Conservation (phyloP, 495 filamentous ascomycete species). For the Aspergillus coremiiformis region DNA sequence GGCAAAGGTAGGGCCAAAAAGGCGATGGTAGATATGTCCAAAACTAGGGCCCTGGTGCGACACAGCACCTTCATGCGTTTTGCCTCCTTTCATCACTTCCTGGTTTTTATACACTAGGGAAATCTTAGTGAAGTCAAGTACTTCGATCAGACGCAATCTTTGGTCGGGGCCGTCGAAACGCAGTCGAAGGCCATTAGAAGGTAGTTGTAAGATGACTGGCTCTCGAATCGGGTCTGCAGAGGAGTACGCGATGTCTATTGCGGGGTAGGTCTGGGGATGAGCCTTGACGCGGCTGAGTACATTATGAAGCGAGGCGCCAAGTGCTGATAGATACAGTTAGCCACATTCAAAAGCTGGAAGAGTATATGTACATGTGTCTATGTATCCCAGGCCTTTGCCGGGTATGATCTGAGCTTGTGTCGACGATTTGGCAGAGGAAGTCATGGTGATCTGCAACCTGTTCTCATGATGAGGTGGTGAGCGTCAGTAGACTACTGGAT, state of each 20-base stretch:
- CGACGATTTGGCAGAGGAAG: conserved; percentile 29
- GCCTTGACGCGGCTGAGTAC: conserved; percentile 77
- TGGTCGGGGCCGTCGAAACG: conserved; percentile 94
- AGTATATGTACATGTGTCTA: conserved; percentile 47
- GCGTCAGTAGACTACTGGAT: conserved; percentile 2
- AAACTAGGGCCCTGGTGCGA: conserved; percentile 66
- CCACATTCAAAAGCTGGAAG: not conserved
- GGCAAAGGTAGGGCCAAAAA: conserved; percentile 85
- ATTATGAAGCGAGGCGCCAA: conserved; percentile 87
- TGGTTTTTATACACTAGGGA: conserved; percentile 76
- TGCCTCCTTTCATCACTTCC: conserved; percentile 64
- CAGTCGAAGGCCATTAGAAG: conserved; percentile 77
- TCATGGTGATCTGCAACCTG: conserved; percentile 34
- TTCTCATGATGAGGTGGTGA: conserved; percentile 14
- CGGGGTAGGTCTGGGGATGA: conserved; percentile 71
- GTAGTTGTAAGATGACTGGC: conserved; percentile 65
- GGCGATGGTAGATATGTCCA: conserved; percentile 80
- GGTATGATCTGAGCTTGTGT: conserved; percentile 64
- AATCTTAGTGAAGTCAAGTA: conserved; percentile 83
- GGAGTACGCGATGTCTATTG: conserved; percentile 74
- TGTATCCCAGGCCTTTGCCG: conserved; percentile 67
- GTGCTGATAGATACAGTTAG: conserved; percentile 46
- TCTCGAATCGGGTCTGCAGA: conserved; percentile 58
- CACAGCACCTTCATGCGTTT: conserved; percentile 33
- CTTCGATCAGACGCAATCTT: conserved; percentile 80